phyloP scores from a whole-genome alignment of 352 stramenopile species.

The Aphanomyces euteiches region DNA sequence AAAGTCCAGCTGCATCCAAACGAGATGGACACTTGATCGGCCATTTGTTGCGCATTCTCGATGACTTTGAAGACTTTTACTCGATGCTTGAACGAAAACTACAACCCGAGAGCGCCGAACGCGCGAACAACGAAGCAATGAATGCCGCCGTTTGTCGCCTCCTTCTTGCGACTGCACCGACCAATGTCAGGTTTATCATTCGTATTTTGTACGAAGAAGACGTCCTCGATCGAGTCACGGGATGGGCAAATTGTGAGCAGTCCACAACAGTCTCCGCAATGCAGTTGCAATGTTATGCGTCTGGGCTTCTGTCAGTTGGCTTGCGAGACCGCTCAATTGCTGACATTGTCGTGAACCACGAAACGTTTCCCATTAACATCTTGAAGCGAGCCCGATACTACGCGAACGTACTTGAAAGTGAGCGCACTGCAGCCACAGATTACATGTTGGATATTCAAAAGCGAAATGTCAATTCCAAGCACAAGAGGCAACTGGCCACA shows the following conservation, averaged over 20 bases:
- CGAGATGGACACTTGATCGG: constrained; percentile 82
- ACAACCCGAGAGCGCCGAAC: constrained; percentile 48
- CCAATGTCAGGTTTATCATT: constrained; percentile 72
- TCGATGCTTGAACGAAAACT: constrained; percentile 68
- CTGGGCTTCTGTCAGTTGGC: constrained; percentile 66
- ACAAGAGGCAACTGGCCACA: background rate
- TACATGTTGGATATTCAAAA: constrained; percentile 63
- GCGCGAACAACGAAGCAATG: constrained; percentile 38
- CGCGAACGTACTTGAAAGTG: constrained; percentile 69
- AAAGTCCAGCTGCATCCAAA: constrained; percentile 64
- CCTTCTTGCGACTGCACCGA: constrained; percentile 65
- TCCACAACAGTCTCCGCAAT: background rate
- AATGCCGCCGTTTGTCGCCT: constrained; percentile 65
- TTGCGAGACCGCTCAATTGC: constrained; percentile 75
- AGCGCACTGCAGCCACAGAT: constrained; percentile 59
- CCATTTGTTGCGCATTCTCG: constrained; percentile 68
- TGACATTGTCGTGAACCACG: constrained; percentile 79
- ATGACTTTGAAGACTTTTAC: constrained; percentile 82
- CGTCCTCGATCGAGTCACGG: constrained; percentile 65
- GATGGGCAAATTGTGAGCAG: constrained; percentile 50
- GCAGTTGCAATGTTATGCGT: constrained; percentile 66
- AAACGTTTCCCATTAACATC: constrained; percentile 58
- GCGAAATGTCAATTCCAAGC: constrained; percentile 1
- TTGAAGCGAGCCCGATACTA: constrained; percentile 70
- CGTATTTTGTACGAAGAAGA: constrained; percentile 75